Evolutionary conservation across 1,139 yeast genomes (phyloP).

Genomic region (Casaregolazyma lundiana): DNA sequence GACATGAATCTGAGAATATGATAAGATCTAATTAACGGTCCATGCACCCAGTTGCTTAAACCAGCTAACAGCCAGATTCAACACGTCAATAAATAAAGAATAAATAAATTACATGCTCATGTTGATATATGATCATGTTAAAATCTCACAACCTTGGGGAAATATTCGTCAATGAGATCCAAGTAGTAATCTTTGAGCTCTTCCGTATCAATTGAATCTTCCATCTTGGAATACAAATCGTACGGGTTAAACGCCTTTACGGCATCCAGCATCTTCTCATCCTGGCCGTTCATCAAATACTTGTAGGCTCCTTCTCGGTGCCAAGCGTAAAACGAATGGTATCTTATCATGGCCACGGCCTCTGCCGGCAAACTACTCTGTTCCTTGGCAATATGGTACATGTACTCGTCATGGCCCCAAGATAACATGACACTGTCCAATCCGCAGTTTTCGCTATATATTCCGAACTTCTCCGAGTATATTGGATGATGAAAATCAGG

Average conservation of each 20-base stretch:
- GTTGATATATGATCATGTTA: background rate
- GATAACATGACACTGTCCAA: slow-evolving; percentile 68
- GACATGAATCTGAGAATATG: no score
- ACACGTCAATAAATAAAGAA: background rate
- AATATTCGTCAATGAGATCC: slow-evolving; percentile 62
- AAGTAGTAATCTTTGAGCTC: slow-evolving; percentile 53
- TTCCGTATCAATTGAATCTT: slow-evolving; percentile 43
- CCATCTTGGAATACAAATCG: slow-evolving; percentile 62
- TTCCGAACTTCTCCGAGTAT: slow-evolving; percentile 62
- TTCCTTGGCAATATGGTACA: slow-evolving; percentile 65
- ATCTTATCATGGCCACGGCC: slow-evolving; percentile 69
- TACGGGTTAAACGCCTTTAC: slow-evolving; percentile 64
- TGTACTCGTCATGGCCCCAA: slow-evolving; percentile 79
- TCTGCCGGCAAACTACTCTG: slow-evolving; percentile 61
- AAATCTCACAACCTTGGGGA: slow-evolving; percentile 42
- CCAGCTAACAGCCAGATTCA: no score
- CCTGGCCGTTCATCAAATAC: slow-evolving; percentile 62
- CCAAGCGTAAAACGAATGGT: slow-evolving; percentile 75
- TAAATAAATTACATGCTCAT: background rate
- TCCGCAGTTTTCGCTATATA: slow-evolving; percentile 62
- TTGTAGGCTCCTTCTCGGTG: slow-evolving; percentile 65
- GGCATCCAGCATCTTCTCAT: slow-evolving; percentile 56
- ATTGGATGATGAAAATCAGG: slow-evolving; percentile 62
- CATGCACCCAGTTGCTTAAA: no score
- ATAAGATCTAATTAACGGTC: no score